Percentiles rank a stretch among this genome's conserved stretches.
Evolutionary conservation across 1,284 basidiomycete genomes (phyloP).

Genomic region (Austropuccinia psidii): DNA sequence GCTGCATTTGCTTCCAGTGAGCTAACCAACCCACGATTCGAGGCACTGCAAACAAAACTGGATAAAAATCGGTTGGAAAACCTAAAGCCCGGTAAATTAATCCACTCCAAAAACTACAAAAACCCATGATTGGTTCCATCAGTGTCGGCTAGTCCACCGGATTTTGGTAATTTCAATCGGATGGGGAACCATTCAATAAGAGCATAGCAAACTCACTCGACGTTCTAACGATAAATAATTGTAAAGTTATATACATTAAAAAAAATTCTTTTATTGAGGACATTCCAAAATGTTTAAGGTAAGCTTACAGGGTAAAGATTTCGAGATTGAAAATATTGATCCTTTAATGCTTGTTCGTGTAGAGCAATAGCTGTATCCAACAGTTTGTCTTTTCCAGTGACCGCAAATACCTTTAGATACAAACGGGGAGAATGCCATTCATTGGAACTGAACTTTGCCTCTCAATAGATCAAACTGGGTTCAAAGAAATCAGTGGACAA

Average conservation of each 20-base stretch:
- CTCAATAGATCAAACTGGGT: too few relatives aligned
- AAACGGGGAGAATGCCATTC: too few relatives aligned
- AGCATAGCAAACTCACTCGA: background rate
- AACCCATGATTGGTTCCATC: too few relatives aligned
- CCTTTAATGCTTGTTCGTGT: slow-evolving; percentile 75
- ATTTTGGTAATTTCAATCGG: slow-evolving; percentile 52
- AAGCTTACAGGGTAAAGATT: slow-evolving; percentile 42
- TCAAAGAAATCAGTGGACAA: background rate
- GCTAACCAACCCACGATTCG: slow-evolving; percentile 82
- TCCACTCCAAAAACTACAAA: slow-evolving; percentile 53
- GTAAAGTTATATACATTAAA: background rate
- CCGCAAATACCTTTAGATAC: slow-evolving; percentile 38
- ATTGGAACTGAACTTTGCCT: too few relatives aligned
- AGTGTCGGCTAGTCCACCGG: background rate
- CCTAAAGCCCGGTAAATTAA: slow-evolving; percentile 73
- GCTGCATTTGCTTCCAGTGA: slow-evolving; percentile 82
- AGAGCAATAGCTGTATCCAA: slow-evolving; percentile 77
- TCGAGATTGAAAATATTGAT: slow-evolving; percentile 71
- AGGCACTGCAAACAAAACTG: slow-evolving; percentile 78
- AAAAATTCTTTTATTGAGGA: slow-evolving; percentile 47
- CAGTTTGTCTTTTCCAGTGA: slow-evolving; percentile 67
- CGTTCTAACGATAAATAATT: background rate
- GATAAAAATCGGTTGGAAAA: slow-evolving; percentile 82
- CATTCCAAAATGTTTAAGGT: background rate
- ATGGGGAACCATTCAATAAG: too few relatives aligned